Conservation (phyloP, 2,329 filamentous ascomycete genomes). For the Trichoderma polysporum region DNA sequence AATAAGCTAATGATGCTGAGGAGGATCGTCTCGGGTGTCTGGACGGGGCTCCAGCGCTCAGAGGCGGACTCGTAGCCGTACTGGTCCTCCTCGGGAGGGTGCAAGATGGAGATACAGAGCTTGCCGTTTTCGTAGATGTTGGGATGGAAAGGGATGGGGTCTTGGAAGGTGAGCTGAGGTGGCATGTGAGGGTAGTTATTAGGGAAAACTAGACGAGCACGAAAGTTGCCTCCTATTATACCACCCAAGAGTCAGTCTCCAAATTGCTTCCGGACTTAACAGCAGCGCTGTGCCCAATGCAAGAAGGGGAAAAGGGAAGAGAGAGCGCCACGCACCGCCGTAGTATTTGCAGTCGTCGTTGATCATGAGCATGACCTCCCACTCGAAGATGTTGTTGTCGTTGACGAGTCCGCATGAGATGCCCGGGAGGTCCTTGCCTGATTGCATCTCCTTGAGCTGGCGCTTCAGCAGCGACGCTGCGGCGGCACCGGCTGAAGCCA, state of each 20-base stretch:
- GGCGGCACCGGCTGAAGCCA: constrained; percentile 47
- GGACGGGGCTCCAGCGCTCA: constrained; percentile 93
- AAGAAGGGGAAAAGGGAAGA: neutral
- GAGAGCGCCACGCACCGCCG: constrained; percentile 61
- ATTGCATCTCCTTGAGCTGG: constrained; percentile 94
- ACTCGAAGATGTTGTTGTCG: constrained; percentile 88
- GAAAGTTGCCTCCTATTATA: constrained; percentile 80
- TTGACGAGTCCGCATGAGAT: constrained; percentile 89
- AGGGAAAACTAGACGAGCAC: constrained; percentile 80
- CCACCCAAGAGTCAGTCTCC: neutral
- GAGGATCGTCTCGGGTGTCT: constrained; percentile 91
- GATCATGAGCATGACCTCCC: constrained; percentile 99
- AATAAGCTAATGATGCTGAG: constrained; percentile 91
- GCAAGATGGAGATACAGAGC: constrained; percentile 96
- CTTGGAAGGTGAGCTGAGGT: constrained; percentile 83
- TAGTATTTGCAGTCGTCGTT: constrained; percentile 92
- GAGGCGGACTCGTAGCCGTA: constrained; percentile 88
- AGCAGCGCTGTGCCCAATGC: neutral
- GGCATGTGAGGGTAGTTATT: constrained; percentile 82
- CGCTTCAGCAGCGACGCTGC: constrained; percentile 73
- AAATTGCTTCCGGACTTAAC: too few relatives aligned
- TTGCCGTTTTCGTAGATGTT: constrained; percentile 87
- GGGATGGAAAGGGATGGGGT: constrained; percentile 84
- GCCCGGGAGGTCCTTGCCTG: constrained; percentile 84
- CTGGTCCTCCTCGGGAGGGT: constrained; percentile 90